Evolutionary conservation across 2,329 filamentous ascomycete genomes (phyloP), one percentile per base, ranked within the genome.

Genomic region (Dryadomyces quercus-mongolicae): DNA sequence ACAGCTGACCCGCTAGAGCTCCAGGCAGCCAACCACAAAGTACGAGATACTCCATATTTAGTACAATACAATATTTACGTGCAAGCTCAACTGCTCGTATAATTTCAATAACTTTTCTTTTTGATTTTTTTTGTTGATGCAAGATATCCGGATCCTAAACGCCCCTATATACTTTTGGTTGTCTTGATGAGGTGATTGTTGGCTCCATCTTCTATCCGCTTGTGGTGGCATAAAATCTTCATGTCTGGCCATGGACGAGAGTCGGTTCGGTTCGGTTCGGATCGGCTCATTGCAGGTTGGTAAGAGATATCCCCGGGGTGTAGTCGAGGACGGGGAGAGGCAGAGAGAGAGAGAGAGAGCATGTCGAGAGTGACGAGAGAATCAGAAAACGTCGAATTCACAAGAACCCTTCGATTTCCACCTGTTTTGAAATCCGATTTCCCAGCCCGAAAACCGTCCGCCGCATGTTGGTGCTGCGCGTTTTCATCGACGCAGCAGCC

Each of bases 131-230:
- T 56, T 56, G 34, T 72, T 76, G 74, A 82, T 85, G 84, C 82
- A 80, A 86, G 84, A 87, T 87, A 88, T 88, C 85, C 85, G 84
- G 85, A 83, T 76, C 77, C 80, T 77, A 78, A 82, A 87, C 85
- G 83, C 84, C 83, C 81, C 22, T 50, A 52, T 42, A 20, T 54
- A 52, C 54, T 54, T 52, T 53, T 52, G 20, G 20, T 52, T 18
- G 38, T 46, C 40, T 56, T 54, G 38, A 53, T 43, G 51, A 73
- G 74, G 70, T 74, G 72, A 67, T 73, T 75, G 74, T 70, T 69
- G 74, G 75, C 71, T 80, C 80, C 80, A 81, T 84, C 81, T 82
- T 84, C 81, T 84, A 84, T 82, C 82, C 80, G 79, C 79, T 80
- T 76, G 36, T 54, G 45, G 40, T 52, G 51, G 44, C 51, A 18